A percentile compares a stretch with the other conserved stretches of the same genome.
phyloP scores from a whole-genome alignment of 2,329 filamentous ascomycete genomes.

The Pochonia chlamydosporia region DNA sequence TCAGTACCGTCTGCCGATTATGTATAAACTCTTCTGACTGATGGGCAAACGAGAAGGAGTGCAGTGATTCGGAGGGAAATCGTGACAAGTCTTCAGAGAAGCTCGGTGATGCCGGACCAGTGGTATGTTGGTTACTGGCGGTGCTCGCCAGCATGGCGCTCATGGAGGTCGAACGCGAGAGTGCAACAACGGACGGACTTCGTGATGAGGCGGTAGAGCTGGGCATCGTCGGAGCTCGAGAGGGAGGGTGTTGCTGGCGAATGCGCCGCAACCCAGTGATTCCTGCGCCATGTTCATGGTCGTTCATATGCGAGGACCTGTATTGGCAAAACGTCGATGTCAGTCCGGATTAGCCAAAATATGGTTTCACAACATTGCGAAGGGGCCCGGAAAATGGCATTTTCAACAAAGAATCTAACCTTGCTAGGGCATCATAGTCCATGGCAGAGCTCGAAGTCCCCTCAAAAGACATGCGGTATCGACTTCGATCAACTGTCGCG shows the following conservation, averaged over 20 bases:
- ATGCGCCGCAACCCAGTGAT: constrained; percentile 87
- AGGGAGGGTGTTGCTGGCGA: constrained; percentile 68
- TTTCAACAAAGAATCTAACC: constrained; percentile 42
- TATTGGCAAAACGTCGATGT: constrained; percentile 1
- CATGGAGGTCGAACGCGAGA: constrained; percentile 67
- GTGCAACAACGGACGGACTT: constrained; percentile 47
- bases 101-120: constrained; percentile 65
- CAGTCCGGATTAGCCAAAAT: not conserved
- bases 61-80: constrained; percentile 91
- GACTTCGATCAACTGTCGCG: constrained; percentile 46
- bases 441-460: constrained; percentile 50
- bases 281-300: constrained; percentile 83
- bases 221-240: constrained; percentile 59
- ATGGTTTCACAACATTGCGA: not conserved
- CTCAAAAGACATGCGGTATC: constrained; percentile 73
- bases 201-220: constrained; percentile 57
- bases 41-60: constrained; percentile 97
- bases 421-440: constrained; percentile 67
- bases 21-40: constrained; percentile 90
- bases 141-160: constrained; percentile 57
- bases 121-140: constrained; percentile 46
- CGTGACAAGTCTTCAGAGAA: constrained; percentile 85
- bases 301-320: constrained; percentile 76
- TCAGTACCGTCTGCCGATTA: constrained; percentile 86
- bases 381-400: constrained; percentile 17